A percentile compares a stretch with the other conserved stretches of the same genome.
These are phyloP conservation scores for Wickerhamomyces bovis DNA, from an alignment of 805 yeast genomes.

Conservation along the genomic window DNA sequence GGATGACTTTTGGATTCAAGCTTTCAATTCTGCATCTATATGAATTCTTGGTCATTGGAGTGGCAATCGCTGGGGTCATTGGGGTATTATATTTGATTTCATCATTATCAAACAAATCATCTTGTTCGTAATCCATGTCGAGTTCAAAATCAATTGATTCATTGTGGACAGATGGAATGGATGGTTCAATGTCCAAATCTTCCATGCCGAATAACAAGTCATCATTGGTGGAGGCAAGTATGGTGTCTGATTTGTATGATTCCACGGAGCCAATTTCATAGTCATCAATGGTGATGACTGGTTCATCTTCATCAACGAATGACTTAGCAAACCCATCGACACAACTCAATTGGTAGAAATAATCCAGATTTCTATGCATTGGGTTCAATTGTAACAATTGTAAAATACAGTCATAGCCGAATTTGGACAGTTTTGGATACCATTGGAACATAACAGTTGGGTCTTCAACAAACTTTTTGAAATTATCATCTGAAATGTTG, in stretches of 20 bases:
- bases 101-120: slow-evolving; percentile 4
- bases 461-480: slow-evolving; percentile 58
- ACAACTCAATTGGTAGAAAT: slow-evolving; percentile 28
- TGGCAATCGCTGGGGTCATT: slow-evolving; percentile 8
- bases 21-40: slow-evolving; percentile 1
- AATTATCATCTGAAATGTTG: slow-evolving; percentile 65
- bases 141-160: background rate
- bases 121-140: slow-evolving; percentile 1
- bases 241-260: background rate
- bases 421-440: slow-evolving; percentile 68
- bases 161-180: background rate
- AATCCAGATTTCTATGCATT: slow-evolving; percentile 42
- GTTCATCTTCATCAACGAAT: slow-evolving; percentile 3
- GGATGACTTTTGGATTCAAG: slow-evolving; percentile 1
- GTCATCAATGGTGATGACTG: background rate
- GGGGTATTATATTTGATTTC: slow-evolving; percentile 8
- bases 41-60: slow-evolving; percentile 5
- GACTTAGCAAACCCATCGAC: slow-evolving; percentile 6
- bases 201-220: slow-evolving; percentile 12
- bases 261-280: background rate
- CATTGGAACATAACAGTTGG: slow-evolving; percentile 69
- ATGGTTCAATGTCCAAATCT: slow-evolving; percentile 1
- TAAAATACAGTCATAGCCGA: slow-evolving; percentile 60
- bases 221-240: slow-evolving; percentile 5
- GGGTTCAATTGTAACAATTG: slow-evolving; percentile 65